Conservation (phyloP, 1,284 basidiomycete species). For the Singerocomus inundabilis region DNA sequence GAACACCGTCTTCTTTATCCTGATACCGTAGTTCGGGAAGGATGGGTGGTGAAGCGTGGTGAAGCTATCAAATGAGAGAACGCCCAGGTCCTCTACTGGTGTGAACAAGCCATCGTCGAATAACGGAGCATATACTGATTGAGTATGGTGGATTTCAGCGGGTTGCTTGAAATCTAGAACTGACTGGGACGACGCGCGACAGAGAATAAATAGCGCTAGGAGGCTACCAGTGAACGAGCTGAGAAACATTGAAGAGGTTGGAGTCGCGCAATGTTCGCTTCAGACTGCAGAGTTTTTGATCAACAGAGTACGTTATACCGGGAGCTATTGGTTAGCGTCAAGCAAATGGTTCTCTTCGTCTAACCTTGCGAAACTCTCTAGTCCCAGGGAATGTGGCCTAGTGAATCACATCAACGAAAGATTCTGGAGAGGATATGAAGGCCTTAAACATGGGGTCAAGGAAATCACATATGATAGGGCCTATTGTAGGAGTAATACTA, state of each 20-base stretch:
- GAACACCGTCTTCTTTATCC: constrained; percentile 43
- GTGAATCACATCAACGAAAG: too few species aligned
- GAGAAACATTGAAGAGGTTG: constrained; percentile 5
- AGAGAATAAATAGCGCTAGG: constrained; percentile 7
- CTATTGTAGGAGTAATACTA: too few species aligned
- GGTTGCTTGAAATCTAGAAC: constrained; percentile 3
- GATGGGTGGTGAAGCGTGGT: constrained; percentile 47
- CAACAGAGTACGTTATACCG: too few species aligned
- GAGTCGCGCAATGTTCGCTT: too few species aligned
- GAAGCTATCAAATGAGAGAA: constrained; percentile 43
- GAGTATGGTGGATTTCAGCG: not conserved
- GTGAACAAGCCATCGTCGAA: constrained; percentile 17
- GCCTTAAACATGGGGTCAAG: too few species aligned
- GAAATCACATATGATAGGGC: too few species aligned
- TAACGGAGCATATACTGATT: constrained; percentile 2
- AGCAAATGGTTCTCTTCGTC: too few species aligned
- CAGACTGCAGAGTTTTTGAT: too few species aligned
- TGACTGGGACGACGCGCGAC: constrained; percentile 11
- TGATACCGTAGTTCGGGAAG: constrained; percentile 48
- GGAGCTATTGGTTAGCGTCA: too few species aligned
- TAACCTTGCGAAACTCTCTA: too few species aligned
- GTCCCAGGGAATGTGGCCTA: too few species aligned
- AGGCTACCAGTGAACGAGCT: not conserved
- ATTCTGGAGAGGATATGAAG: too few species aligned
- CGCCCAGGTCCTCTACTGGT: constrained; percentile 28